Base-by-base conservation (phyloP, 495 filamentous ascomycete genomes). In the Penicillium lividum region DNA sequence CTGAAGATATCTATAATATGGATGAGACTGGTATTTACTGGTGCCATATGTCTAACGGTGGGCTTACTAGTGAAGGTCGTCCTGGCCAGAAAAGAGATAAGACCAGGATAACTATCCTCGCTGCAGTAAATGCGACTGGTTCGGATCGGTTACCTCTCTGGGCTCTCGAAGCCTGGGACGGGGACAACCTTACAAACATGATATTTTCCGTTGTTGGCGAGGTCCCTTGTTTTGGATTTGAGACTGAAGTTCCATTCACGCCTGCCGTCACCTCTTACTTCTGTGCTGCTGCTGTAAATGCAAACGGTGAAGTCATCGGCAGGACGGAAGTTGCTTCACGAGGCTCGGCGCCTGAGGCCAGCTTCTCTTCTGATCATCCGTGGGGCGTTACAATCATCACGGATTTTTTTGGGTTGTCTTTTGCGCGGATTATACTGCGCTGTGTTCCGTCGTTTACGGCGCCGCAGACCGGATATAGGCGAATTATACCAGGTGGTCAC, bases 151-250 rank as follows among this genome's bases (percentile, higher is more conserved):
- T 59, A 15, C 44, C 52, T 45, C n/a, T n/a, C n/a, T 80, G 74
- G 74, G 61, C 57, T 30, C 48, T 77, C 22, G 69, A 76, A 49
- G 53, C 47, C 1, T 77, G 73, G 73, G 65, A 70, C 34, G 58
- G 64, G 25, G 25, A 5, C 30, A 34, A 44, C 15, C 16, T 69
- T 7, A 33, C 44, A 6, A 63, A 69, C 15, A 60, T 69, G 61
- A 58, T 48, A 9, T 69, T 62, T 44, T n/a, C 18, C 2, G 4
- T 46, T 9, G 30, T 59, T 8, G 59, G 57, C 27, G 38, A 65
- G 27, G 54, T 64, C 10, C 6, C 51, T 5, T 61, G 67, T 15
- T 31, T 28, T 18, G 64, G 64, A 9, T 69, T 69, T 28, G 67
- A 69, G 42, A 69, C 67, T 5, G 51, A 59, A 29, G 62, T 69